Evolutionary conservation across 2,329 filamentous ascomycete species (phyloP), one percentile per base, ranked within the genome.

Genomic region (Alternaria longipes): DNA sequence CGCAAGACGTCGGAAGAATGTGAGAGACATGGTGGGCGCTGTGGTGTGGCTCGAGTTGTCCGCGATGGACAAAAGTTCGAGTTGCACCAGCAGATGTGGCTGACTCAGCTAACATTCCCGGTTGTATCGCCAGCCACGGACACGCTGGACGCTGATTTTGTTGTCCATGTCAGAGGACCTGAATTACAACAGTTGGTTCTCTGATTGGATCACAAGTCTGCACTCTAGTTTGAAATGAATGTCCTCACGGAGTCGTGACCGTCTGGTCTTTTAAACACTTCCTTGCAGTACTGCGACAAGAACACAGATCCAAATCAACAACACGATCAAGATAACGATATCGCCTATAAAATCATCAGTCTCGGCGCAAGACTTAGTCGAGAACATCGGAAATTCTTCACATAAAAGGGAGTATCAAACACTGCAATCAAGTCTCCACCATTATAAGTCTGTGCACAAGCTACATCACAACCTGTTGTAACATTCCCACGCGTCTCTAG

Each of bases 1-100:
- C 53, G 80, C 62, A 44, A 83, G 71, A 62, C 76, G 71, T 58
- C 68, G 74, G 49, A 82, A 73, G 54, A 81, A 68, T 62, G 77
- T 77, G 62, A 78, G 69, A 46, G 80, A 71, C 80, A 82, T 82
- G 54, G 66, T 60, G 61, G 52, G 30, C n/a, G 56, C 14, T 40
- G 50, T 41, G 56, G 54, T 57, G 49, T 50, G 42, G 24, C 46
- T 52, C 32, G 26, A 45, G 45, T 5, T 50, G 44, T 53, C 20
- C 28, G 50, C 22, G 1, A 24, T 58, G 45, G 42, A 42, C 50
- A 55, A 63, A 66, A 64, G 65, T 64, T 68, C 49, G 46, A 51
- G 63, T 60, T 63, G 41, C 54, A 24, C 11, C 5, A 20, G 40
- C 3, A 52, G 50, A 42, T 32, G 28, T 26, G 16, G 60, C 53